Evolutionary conservation across 139 green algal genomes (phyloP), one percentile per base, ranked within the genome.

Genomic region (Haematococcus lacustris): DNA sequence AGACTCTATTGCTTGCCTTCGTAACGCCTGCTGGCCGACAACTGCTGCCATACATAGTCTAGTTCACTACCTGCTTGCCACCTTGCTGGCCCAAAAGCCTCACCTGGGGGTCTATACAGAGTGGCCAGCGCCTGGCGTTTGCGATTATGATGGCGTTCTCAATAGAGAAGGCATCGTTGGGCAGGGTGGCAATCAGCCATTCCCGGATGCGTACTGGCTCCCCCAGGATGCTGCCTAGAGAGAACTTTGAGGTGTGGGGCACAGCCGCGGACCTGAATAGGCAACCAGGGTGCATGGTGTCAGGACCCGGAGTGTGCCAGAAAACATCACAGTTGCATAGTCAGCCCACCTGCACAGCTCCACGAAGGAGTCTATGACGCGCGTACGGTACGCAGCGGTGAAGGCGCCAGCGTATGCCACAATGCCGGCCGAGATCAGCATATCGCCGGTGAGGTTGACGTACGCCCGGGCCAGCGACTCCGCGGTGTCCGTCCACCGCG

Each of bases 321-420:
- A 13, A 63, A 17, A 13, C 33, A 6, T n/a, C 9, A 63, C 9
- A 33, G 7, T 37, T 7, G 17, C 32, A 13, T 63, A n/a, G 40
- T 26, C 32, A 71, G 53, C 69, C 2, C 33, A 67, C 75, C n/a
- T 70, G 74, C 82, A 87, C 61, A 90, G 68, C 2, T 79, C 68
- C 28, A 89, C 40, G 30, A 89, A 86, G 21, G 60, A 63, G 25
- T 81, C 76, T 9, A 82, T 81, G 65, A 90, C 71, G 30, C 65
- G 50, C 34, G 84, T 70, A 35, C 88, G 80, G 75, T 86, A 93
- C 3, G 78, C 50, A 1, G 73, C 72, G 0, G 88, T 93, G 82
- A 93, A 93, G 3, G 88, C 83, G 23, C 88, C 88, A 37, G 87
- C 75, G 77, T 93, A 93, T 9, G 87, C 82, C 50, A 93, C 82